Evolutionary conservation across 352 stramenopile genomes (phyloP).

Genomic region (Globisporangium alternatum): DNA sequence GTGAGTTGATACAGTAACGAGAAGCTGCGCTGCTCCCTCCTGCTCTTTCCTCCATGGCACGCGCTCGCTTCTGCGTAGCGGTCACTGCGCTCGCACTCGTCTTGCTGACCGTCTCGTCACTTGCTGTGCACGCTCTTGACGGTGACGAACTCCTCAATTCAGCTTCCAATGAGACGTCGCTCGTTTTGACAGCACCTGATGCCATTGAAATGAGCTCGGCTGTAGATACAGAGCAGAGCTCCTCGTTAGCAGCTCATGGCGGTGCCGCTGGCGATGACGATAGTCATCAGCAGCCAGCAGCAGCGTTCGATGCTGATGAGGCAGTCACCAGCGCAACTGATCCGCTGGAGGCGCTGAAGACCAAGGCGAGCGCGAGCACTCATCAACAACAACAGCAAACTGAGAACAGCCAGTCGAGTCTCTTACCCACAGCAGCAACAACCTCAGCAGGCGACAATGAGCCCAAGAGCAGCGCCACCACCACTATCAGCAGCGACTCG

Average conservation of each 20-base stretch:
- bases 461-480: not conserved
- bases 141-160: not conserved
- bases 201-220: not conserved
- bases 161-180: not conserved
- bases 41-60: not conserved
- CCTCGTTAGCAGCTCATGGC: not conserved
- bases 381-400: not conserved
- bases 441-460: no score
- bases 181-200: not conserved
- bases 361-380: not conserved
- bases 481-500: not conserved
- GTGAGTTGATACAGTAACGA: no score
- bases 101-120: not conserved
- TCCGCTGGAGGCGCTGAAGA: not conserved
- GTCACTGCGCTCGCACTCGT: not conserved
- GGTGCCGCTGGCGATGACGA: not conserved
- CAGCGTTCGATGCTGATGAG: not conserved
- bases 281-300: not conserved
- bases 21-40: not conserved
- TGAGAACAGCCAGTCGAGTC: not conserved
- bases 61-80: not conserved
- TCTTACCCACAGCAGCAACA: not conserved
- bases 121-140: not conserved
- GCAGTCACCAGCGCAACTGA: not conserved
- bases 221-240: not conserved